phyloP scores from a whole-genome alignment of 1,284 basidiomycete species.

The Ganoderma lingzhi region DNA sequence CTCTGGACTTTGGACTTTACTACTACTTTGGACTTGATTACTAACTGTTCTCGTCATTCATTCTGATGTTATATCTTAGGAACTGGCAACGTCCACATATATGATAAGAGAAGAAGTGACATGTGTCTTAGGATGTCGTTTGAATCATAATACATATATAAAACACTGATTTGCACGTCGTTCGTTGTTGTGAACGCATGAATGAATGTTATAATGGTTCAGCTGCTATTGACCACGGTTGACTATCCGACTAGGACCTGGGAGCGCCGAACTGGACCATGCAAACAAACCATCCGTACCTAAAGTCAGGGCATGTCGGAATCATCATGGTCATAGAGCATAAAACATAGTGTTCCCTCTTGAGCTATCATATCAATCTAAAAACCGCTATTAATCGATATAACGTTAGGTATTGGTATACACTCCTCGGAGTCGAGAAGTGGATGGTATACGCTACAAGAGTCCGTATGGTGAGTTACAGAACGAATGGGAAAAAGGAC shows the following conservation, averaged over 20 bases:
- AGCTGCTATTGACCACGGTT: too few relatives aligned
- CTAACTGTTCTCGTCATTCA: neutral
- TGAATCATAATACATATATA: too few relatives aligned
- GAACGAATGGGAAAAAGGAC: neutral
- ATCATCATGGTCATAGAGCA: constrained; percentile 3
- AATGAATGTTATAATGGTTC: too few relatives aligned
- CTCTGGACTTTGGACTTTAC: neutral
- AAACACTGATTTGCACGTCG: too few relatives aligned
- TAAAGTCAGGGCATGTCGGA: neutral
- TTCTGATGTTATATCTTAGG: neutral
- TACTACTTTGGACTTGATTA: neutral
- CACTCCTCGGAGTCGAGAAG: neutral
- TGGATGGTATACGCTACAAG: neutral
- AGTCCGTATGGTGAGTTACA: neutral
- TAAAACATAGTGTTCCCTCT: neutral
- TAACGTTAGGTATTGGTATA: neutral
- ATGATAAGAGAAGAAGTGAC: neutral
- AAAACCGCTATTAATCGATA: neutral
- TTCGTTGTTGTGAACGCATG: too few relatives aligned
- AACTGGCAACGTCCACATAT: neutral
- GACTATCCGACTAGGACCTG: too few relatives aligned
- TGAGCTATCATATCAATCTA: neutral
- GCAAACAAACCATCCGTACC: neutral
- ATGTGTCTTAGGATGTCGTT: neutral
- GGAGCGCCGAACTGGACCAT: neutral